These are phyloP conservation scores for Podaxis pistillaris DNA, from an alignment of 768 basidiomycete species.

Conservation along the genomic window DNA sequence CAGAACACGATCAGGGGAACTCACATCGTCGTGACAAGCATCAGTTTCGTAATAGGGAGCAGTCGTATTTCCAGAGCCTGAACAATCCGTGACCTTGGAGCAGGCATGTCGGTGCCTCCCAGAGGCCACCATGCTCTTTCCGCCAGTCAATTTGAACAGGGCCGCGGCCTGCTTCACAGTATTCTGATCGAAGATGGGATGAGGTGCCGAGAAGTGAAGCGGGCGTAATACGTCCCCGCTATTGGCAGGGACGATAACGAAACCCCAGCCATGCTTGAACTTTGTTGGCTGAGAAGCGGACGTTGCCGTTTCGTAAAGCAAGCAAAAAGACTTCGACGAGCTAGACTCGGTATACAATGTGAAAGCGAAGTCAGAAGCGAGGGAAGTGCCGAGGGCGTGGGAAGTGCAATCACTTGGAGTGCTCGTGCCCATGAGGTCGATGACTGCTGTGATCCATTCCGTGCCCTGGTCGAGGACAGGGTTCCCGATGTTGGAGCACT, in stretches of 20 bases:
- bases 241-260: slow-evolving; percentile 9
- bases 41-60: slow-evolving; percentile 5
- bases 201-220: slow-evolving; percentile 13
- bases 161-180: slow-evolving; percentile 4
- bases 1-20: background rate
- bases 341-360: background rate
- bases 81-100: background rate
- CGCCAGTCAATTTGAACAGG: slow-evolving; percentile 3
- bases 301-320: slow-evolving; percentile 8
- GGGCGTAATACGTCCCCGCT: background rate
- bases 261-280: slow-evolving; percentile 11
- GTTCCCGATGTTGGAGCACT: background rate
- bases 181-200: slow-evolving; percentile 1
- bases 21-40: slow-evolving; percentile 5
- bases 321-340: slow-evolving; percentile 6
- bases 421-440: background rate
- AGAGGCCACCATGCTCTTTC: slow-evolving; percentile 5
- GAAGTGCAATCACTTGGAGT: background rate
- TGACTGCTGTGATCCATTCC: background rate
- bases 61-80: background rate
- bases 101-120: slow-evolving; percentile 5
- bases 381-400: background rate
- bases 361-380: background rate
- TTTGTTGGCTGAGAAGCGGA: background rate
- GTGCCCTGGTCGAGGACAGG: background rate